Conservation (phyloP, 768 basidiomycete species). For the Phylloporus scabripes region DNA sequence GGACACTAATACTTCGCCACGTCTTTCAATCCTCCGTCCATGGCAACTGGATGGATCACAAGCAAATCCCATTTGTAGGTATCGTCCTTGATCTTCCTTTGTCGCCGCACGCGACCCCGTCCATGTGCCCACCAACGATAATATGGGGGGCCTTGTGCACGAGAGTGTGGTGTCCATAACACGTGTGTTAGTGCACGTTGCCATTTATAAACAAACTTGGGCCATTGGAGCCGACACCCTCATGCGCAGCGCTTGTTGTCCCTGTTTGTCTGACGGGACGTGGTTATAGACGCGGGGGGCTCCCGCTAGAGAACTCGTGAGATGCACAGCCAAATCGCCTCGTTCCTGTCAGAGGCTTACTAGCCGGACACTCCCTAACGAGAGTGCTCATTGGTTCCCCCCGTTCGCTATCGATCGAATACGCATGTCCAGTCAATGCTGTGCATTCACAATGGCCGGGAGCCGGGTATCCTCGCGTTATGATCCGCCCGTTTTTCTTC, state of each 20-base stretch:
- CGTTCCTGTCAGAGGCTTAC: constrained; percentile 31
- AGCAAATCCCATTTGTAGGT: constrained; percentile 43
- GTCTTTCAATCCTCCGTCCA: constrained; percentile 64
- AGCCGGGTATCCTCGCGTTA: constrained; percentile 82
- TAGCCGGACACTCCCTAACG: constrained; percentile 78
- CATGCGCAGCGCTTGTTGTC: constrained; percentile 36
- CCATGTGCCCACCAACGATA: constrained; percentile 68
- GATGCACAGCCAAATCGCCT: not conserved
- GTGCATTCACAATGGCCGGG: constrained; percentile 76
- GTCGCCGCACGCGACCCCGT: constrained; percentile 64
- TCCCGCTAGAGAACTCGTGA: constrained; percentile 38
- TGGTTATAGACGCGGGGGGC: constrained; percentile 64
- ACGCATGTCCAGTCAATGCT: constrained; percentile 56
- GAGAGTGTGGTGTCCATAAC: constrained; percentile 42
- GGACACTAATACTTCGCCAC: constrained; percentile 31
- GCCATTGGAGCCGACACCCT: constrained; percentile 12
- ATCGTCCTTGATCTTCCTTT: constrained; percentile 42
- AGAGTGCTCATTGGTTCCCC: constrained; percentile 74
- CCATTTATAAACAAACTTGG: constrained; percentile 40
- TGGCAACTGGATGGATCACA: constrained; percentile 50
- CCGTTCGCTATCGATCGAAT: constrained; percentile 77
- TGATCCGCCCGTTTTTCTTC: constrained; percentile 50
- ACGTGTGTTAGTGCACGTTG: constrained; percentile 39
- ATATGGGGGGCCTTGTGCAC: constrained; percentile 47
- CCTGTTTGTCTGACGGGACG: constrained; percentile 39